Base-by-base conservation (phyloP, 2,329 filamentous ascomycete species). In the Stromatinia cepivora region DNA sequence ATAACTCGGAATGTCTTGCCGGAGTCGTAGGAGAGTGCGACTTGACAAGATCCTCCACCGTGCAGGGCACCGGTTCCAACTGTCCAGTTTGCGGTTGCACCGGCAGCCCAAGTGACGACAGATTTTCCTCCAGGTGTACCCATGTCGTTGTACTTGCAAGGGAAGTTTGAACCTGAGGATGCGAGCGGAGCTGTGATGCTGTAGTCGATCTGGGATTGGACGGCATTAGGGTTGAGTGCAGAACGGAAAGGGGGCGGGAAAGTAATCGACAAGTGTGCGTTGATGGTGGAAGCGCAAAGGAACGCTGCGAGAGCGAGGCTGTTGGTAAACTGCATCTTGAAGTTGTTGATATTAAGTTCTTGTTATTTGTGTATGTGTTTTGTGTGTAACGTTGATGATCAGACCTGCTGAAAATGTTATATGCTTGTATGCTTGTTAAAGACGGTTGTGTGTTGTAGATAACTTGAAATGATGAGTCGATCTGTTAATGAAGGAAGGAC, bases 41-140 rank as follows among this genome's bases (percentile, higher is more conserved):
- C 78, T 76, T 89, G 87, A 74, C 87, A 89, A 8, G 85, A 88
- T 1, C 87, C 87, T 6, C 87, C 86, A n/a, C 79, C 79, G 74
- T 87, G 85, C 6, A 75, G 76, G 8, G 81, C 82, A 31, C 80
- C 81, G 4, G 86, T 86, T 45, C 78, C 77, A 20, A 88, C 73
- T 7, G 81, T 81, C 75, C 88, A 80, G 50, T 83, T 81, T 73
- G 87, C 86, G 20, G 79, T 79, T 20, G 79, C 78, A 3, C 87
- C 87, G 10, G 83, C 81, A 8, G 76, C 73, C 75, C 87, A 89
- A 2, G 80, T 84, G 3, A 82, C 83, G 11, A 67, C 63, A 3
- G 68, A 50, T 52, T 66, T 56, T n/a, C 67, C 67, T 31, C 61
- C 61, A n/a, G 67, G 20, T 6, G 59, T 65, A 1, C 67, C 67